These are phyloP conservation scores for Immersiella caudata DNA, from an alignment of 495 filamentous ascomycete species.

Conservation along the genomic window DNA sequence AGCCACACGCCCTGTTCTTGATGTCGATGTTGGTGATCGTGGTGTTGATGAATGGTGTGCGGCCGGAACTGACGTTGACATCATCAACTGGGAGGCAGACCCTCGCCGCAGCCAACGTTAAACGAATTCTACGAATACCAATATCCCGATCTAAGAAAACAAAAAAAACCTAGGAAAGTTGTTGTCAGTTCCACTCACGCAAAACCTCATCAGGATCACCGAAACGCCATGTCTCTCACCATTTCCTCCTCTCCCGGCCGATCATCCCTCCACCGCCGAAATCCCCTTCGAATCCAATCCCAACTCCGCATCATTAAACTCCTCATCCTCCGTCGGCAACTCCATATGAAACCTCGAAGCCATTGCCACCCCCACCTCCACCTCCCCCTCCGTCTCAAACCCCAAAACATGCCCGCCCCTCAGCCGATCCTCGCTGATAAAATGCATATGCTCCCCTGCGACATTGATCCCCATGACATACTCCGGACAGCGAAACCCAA, in stretches of 20 bases:
- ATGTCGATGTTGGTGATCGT: background rate
- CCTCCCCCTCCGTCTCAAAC: constrained; percentile 45
- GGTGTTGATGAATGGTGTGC: background rate
- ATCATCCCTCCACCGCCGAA: constrained; percentile 36
- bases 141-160: too few relatives aligned
- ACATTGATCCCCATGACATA: constrained; percentile 55
- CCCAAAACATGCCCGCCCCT: constrained; percentile 54
- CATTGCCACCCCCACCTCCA: constrained; percentile 37
- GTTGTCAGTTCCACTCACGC: too few relatives aligned
- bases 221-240: background rate
- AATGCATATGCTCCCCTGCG: constrained; percentile 56
- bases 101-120: background rate
- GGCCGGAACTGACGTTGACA: background rate
- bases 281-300: constrained; percentile 41
- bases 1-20: background rate
- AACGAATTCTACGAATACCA: too few relatives aligned
- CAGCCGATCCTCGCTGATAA: constrained; percentile 47
- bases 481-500: constrained; percentile 53
- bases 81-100: background rate
- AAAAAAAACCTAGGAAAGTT: too few relatives aligned
- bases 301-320: constrained; percentile 46
- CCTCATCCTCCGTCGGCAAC: constrained; percentile 44
- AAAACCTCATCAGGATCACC: background rate
- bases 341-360: constrained; percentile 42
- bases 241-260: background rate